Conservation (phyloP, 2,329 filamentous ascomycete genomes). For the Epichloe gansuensis region DNA sequence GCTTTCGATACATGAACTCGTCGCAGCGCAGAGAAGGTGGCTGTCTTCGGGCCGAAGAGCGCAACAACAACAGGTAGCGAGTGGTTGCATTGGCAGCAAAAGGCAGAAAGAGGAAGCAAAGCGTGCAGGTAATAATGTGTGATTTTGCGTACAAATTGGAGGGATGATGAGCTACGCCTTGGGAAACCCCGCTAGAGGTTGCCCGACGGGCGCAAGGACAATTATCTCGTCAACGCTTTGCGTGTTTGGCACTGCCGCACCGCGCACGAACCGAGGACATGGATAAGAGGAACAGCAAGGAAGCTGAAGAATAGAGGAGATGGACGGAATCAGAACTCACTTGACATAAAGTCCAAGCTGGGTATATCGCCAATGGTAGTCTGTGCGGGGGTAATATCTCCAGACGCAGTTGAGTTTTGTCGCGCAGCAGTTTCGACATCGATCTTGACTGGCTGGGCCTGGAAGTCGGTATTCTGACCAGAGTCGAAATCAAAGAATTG, state of each 20-base stretch:
- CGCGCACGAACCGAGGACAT: background rate
- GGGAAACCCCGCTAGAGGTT: background rate
- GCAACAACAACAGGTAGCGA: background rate
- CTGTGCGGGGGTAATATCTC: constrained; percentile 26
- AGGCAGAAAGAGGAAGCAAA: background rate
- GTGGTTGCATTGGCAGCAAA: background rate
- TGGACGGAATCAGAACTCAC: constrained; percentile 23
- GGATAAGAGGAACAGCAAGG: background rate
- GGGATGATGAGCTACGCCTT: background rate
- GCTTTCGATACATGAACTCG: constrained; percentile 14
- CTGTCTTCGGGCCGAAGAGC: background rate
- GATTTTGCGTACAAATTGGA: background rate
- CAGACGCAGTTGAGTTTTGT: constrained; percentile 21
- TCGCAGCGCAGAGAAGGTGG: constrained; percentile 4
- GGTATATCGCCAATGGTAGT: constrained; percentile 33
- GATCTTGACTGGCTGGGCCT: constrained; percentile 34
- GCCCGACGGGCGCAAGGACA: background rate
- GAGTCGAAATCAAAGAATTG: constrained; percentile 71
- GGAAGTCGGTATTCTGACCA: constrained; percentile 45
- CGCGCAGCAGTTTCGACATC: constrained; percentile 19
- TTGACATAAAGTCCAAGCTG: constrained; percentile 36
- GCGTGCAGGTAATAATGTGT: constrained; percentile 2
- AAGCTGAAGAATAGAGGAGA: background rate
- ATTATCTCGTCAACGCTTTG: background rate
- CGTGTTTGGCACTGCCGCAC: background rate